These are phyloP conservation scores for Coriolopsis trogii DNA, from an alignment of 1,284 basidiomycete genomes.

Conservation along the genomic window DNA sequence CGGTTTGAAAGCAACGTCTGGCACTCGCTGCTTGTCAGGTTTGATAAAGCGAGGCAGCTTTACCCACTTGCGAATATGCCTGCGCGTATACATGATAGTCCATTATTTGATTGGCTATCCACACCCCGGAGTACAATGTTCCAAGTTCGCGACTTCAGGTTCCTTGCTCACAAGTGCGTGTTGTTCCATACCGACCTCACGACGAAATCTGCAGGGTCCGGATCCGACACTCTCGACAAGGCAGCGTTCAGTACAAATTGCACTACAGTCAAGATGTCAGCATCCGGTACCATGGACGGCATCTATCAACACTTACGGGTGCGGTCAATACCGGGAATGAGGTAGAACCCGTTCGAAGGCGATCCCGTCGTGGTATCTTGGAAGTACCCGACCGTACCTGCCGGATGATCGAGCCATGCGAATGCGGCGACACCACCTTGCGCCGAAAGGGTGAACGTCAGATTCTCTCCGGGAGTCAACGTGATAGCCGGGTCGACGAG, in stretches of 20 bases:
- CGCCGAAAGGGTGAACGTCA: slow-evolving; percentile 56
- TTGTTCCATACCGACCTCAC: slow-evolving; percentile 62
- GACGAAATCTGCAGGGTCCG: slow-evolving; percentile 49
- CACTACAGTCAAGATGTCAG: slow-evolving; percentile 35
- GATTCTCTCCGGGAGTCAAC: slow-evolving; percentile 35
- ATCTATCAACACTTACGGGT: slow-evolving; percentile 41
- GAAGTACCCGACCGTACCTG: slow-evolving; percentile 56
- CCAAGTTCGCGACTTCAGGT: too few species aligned
- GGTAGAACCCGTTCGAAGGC: slow-evolving; percentile 55
- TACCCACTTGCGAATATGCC: too few species aligned
- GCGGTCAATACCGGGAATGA: slow-evolving; percentile 51
- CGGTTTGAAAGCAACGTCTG: too few species aligned
- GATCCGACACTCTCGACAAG: slow-evolving; percentile 41
- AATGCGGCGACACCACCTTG: slow-evolving; percentile 56
- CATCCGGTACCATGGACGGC: background rate
- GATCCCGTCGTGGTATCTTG: slow-evolving; percentile 43
- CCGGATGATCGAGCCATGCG: slow-evolving; percentile 63
- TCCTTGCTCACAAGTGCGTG: slow-evolving; percentile 40
- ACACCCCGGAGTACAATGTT: too few species aligned
- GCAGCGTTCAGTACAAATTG: slow-evolving; percentile 44
- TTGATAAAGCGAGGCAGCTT: too few species aligned
- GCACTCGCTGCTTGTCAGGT: too few species aligned
- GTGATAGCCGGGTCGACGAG: slow-evolving; percentile 52
- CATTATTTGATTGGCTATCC: too few species aligned
- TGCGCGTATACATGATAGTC: too few species aligned